phyloP scores from a whole-genome alignment of 345 rosid genomes.

The Citrus mangshanensis region DNA sequence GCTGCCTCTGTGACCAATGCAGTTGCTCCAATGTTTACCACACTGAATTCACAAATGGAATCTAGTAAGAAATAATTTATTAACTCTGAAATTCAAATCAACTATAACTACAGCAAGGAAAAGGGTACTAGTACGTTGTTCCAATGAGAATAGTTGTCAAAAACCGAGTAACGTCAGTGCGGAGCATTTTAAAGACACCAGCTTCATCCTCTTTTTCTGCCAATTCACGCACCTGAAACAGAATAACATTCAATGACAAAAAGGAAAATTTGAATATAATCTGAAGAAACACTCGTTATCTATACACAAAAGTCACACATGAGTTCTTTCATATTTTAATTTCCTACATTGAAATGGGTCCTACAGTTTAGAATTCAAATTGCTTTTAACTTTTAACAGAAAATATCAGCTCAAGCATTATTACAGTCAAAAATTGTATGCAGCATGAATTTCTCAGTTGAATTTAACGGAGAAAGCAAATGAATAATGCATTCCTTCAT shows the following conservation, averaged over 20 bases:
- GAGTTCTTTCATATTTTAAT: not conserved
- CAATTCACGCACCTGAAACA: constrained; percentile 81
- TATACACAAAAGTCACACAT: not conserved
- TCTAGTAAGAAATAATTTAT: constrained; percentile 29
- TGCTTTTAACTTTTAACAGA: not conserved
- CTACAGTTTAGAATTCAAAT: not conserved
- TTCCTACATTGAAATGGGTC: not conserved
- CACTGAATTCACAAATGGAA: constrained; percentile 49
- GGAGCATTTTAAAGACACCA: constrained; percentile 95
- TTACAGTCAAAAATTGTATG: not conserved
- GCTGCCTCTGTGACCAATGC: constrained; percentile 98
- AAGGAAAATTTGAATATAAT: not conserved
- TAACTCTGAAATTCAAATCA: constrained; percentile 17
- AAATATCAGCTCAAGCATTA: not conserved
- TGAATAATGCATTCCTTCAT: not conserved
- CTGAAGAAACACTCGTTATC: not conserved
- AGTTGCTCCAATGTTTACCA: constrained; percentile 98
- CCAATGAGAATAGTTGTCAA: constrained; percentile 98
- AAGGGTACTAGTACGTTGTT: constrained; percentile 67
- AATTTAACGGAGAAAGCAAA: not conserved
- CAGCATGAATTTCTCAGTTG: not conserved
- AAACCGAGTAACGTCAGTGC: constrained; percentile 96
- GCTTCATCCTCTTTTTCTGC: constrained; percentile 95
- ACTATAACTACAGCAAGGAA: constrained; percentile 19
- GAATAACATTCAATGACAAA: constrained; percentile 22